Conservation (phyloP, 2,329 filamentous ascomycete species). For the Orbilia blumenaviensis region DNA sequence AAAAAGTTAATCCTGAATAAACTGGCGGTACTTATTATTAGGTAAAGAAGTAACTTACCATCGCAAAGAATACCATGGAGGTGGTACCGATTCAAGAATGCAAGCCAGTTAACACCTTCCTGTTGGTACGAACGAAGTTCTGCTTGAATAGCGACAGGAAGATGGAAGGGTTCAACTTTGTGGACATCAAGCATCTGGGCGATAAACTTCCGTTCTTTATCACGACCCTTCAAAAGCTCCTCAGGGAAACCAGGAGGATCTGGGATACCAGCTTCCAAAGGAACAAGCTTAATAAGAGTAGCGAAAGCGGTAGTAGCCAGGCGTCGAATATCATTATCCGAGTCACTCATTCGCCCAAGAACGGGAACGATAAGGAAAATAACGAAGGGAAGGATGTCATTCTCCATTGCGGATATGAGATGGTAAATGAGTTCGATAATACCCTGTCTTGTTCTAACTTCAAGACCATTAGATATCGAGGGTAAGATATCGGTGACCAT, state of each 20-base stretch:
- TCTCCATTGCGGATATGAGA: conserved; percentile 97
- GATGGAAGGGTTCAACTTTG: conserved; percentile 92
- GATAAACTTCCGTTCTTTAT: conserved; percentile 95
- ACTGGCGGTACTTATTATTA: not conserved
- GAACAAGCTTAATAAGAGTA: conserved; percentile 94
- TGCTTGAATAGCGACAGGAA: conserved; percentile 96
- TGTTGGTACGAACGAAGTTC: conserved; percentile 97
- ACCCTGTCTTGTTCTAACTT: conserved; percentile 88
- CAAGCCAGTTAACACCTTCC: conserved; percentile 97
- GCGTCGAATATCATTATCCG: conserved; percentile 91
- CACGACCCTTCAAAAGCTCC: conserved; percentile 85
- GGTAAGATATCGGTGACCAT: conserved; percentile 92
- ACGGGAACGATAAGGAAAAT: conserved; percentile 99
- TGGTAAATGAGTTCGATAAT: conserved; percentile 96
- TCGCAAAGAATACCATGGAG: conserved; percentile 98
- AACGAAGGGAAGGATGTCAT: conserved; percentile 93
- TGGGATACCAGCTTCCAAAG: conserved; percentile 94
- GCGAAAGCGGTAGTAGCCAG: conserved; percentile 97
- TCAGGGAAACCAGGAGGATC: conserved; percentile 93
- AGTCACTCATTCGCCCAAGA: conserved; percentile 96
- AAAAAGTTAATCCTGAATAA: conserved; percentile 5
- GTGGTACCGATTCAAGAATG: conserved; percentile 97
- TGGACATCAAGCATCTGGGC: conserved; percentile 94
- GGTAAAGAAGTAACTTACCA: conserved; percentile 54
- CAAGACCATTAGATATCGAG: conserved; percentile 87